Base-by-base conservation (phyloP, 176 grass and related monocot species). In the Triticum timopheevii region DNA sequence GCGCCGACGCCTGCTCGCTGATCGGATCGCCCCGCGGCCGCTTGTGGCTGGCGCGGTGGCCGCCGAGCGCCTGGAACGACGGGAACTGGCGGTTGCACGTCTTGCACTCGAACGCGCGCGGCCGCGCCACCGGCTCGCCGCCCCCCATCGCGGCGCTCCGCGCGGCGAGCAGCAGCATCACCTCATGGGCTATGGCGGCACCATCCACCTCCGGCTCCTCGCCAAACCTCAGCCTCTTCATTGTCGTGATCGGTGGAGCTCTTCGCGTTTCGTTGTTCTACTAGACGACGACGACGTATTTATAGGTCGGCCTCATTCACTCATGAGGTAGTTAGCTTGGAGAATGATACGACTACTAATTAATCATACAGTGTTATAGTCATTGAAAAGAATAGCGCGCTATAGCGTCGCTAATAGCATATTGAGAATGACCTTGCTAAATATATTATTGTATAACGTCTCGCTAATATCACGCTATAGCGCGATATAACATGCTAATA, bases 21-120 rank as follows among this genome's bases (percentile, higher is more conserved):
- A 54, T 25, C 40, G 52, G 22, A 0, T 84, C 61, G 7, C 65
- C 76, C 9, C 92, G 82, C 16, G 54, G 64, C 64, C 88, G 83
- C 85, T 85, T 86, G 85, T 90, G 88, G 80, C 91, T 90, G 24
- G 91, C 86, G 16, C 89, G 86, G 80, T 94, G 92, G 40, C 92
- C 89, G 47, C 92, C 92, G 33, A 94, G 84, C 75, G 92, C 92
- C 86, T 94, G 92, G 85, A 94, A 94, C 73, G 92, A 84, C 66
- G 92, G 31, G 84, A 94, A 94, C 67, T 42, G 82, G 58, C 89
- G 92, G 7, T 0, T 75, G 89, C 92, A 91, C 24, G 89, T 94
- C 83, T 91, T 91, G 83, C 92, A 94, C 74, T 86, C 89, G 79
- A 91, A 94, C 30, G 83, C 73, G 68, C 64, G 92, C 84, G 77